Evolutionary conservation across 768 basidiomycete species (phyloP).

Genomic region (Antrodiella citrinella): DNA sequence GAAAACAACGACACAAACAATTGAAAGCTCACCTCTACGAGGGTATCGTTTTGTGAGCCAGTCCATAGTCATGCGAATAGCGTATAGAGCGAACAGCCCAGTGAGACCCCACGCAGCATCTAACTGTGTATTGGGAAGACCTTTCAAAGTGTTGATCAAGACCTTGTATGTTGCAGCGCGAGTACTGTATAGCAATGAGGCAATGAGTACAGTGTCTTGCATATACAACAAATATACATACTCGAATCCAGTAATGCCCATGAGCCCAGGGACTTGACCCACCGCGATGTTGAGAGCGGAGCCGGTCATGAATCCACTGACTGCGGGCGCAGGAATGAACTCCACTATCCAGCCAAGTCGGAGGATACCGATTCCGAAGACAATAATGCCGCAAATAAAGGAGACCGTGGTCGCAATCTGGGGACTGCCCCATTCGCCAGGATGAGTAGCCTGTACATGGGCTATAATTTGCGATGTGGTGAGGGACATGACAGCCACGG

Average conservation of each 20-base stretch:
- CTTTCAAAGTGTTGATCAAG: constrained; percentile 89
- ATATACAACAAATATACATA: constrained; percentile 27
- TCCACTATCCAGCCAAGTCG: constrained; percentile 93
- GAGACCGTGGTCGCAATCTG: constrained; percentile 81
- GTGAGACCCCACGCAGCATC: constrained; percentile 90
- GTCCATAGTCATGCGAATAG: constrained; percentile 52
- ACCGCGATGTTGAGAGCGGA: constrained; percentile 90
- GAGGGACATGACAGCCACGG: constrained; percentile 97
- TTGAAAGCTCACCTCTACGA: constrained; percentile 36
- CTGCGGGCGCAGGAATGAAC: constrained; percentile 82
- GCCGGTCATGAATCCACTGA: constrained; percentile 94
- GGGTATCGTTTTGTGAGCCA: constrained; percentile 52
- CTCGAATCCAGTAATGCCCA: constrained; percentile 85
- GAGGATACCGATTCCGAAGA: constrained; percentile 81
- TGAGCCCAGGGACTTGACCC: constrained; percentile 81
- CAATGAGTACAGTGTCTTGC: constrained; percentile 3
- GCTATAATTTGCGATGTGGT: constrained; percentile 77
- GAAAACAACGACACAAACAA: not conserved
- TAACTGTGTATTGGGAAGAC: constrained; percentile 56
- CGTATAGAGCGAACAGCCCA: constrained; percentile 63
- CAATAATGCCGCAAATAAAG: constrained; percentile 85
- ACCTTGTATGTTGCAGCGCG: constrained; percentile 79
- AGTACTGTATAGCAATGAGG: constrained; percentile 42
- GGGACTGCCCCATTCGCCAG: constrained; percentile 51
- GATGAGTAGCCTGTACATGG: constrained; percentile 45